Base-by-base conservation (phyloP, 1,284 basidiomycete species). In the Cryptococcus depauperatus region DNA sequence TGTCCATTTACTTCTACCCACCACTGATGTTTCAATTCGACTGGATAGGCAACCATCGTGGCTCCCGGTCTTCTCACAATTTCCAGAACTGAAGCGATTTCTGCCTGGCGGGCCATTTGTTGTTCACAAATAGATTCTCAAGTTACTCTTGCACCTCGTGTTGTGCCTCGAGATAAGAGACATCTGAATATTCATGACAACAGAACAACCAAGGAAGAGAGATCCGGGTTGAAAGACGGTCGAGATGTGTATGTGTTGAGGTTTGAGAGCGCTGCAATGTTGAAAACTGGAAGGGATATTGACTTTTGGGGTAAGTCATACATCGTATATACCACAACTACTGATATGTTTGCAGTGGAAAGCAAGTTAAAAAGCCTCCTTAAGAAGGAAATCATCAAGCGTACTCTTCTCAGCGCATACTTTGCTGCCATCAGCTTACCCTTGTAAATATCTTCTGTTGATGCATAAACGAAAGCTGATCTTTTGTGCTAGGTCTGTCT, bases 341-440 rank as follows among this genome's bases (percentile, higher is more conserved):
- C n/a, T n/a, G n/a, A n/a, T n/a, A n/a, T n/a, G n/a, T n/a, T n/a
- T 18, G 22, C 22, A 55, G 60, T 63, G 11, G 52, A 55, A 27
- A 51, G 46, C 35, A 67, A 71, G 58, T 47, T 74, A n/a, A 67
- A 73, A 39, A 58, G 58, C 3, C 65, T 71, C 46, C 64, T 71
- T 19, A 70, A 69, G 30, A 63, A 59, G 18, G 73, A 78, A 52
- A 66, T 78, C 46, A 67, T 79, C 58, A 77, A 78, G 55, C 66
- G 71, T n/a, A 78, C 77, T 0, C 70, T 74, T 0, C 61, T 78
- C 37, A 67, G 64, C 8, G 76, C 76, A 3, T 75, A 77, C 40
- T 72, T 76, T 39, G 72, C 73, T 0, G 77, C 76, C 3, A 70
- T 78, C 41, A 71, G 75, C 8, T 55, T 78, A 5, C 77, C 77